A percentile compares a stretch with the other conserved stretches of the same genome.
phyloP scores from a whole-genome alignment of 2,329 filamentous ascomycete species.

The Aspergillus novoparasiticus region DNA sequence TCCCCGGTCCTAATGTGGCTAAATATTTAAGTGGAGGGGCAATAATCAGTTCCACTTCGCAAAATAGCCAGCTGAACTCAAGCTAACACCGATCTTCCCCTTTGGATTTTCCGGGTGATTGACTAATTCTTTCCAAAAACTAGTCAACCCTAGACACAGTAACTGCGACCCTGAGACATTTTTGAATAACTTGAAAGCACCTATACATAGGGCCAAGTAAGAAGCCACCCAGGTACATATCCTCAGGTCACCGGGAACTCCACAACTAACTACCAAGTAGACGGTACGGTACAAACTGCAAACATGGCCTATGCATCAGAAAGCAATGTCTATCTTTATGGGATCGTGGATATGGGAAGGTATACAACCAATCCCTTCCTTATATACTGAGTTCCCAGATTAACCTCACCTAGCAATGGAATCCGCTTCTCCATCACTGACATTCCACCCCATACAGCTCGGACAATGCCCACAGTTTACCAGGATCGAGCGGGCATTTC shows the following conservation, averaged over 20 bases:
- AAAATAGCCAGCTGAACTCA: background rate
- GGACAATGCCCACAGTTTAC: constrained; percentile 76
- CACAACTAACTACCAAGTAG: background rate
- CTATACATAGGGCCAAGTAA: background rate
- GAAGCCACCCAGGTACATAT: background rate
- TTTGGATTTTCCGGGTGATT: background rate
- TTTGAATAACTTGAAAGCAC: background rate
- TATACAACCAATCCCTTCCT: constrained; percentile 19
- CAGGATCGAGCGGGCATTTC: constrained; percentile 79
- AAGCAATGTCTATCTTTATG: constrained; percentile 27
- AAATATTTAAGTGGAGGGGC: background rate
- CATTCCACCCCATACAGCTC: constrained; percentile 69
- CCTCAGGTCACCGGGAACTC: background rate
- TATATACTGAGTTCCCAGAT: background rate
- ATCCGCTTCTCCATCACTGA: constrained; percentile 90
- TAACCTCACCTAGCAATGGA: constrained; percentile 65
- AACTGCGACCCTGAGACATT: background rate
- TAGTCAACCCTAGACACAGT: background rate
- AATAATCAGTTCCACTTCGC: background rate
- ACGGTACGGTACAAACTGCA: background rate
- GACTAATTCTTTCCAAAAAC: background rate
- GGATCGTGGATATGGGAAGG: constrained; percentile 47
- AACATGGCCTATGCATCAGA: background rate
- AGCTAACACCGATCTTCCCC: background rate
- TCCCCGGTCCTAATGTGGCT: background rate